Conservation (phyloP, 2,329 filamentous ascomycete species). For the Pseudogymnoascus sp. region DNA sequence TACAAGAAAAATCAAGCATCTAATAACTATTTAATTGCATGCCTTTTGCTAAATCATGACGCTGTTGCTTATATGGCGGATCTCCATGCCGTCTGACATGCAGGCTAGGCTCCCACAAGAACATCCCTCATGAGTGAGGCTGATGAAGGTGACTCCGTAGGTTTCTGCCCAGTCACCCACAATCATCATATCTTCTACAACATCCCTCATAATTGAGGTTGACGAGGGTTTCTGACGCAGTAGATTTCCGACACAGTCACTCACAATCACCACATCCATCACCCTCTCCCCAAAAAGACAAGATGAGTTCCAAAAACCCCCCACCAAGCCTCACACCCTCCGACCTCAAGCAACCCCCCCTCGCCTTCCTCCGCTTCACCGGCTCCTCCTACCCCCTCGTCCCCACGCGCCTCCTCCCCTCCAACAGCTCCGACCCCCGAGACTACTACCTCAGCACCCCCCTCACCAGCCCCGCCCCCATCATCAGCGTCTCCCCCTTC, state of each 20-base stretch:
- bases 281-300: not conserved
- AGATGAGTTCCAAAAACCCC: not conserved
- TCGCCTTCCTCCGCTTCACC: slow-evolving; percentile 1
- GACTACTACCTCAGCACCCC: slow-evolving; percentile 13
- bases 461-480: slow-evolving; percentile 14
- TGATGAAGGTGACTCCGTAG: not conserved
- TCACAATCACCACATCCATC: not conserved
- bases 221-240: too few relatives aligned
- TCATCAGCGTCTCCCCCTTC: slow-evolving; percentile 19
- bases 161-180: not conserved
- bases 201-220: too few relatives aligned
- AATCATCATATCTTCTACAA: not conserved
- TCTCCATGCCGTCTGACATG: not conserved
- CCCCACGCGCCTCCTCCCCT: slow-evolving; percentile 11
- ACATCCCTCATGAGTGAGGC: not conserved
- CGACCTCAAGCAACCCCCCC: not conserved
- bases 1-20: not conserved
- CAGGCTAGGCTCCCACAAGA: not conserved
- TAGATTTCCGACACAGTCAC: too few relatives aligned
- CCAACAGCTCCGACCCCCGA: slow-evolving; percentile 7
- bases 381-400: not conserved
- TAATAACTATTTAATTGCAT: not conserved
- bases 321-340: not conserved
- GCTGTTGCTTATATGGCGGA: not conserved
- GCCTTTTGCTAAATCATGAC: not conserved